Percentiles rank a stretch among this genome's conserved stretches.
These are phyloP conservation scores for Clarkia xantiana DNA, from an alignment of 345 rosid genomes.

Conservation along the genomic window DNA sequence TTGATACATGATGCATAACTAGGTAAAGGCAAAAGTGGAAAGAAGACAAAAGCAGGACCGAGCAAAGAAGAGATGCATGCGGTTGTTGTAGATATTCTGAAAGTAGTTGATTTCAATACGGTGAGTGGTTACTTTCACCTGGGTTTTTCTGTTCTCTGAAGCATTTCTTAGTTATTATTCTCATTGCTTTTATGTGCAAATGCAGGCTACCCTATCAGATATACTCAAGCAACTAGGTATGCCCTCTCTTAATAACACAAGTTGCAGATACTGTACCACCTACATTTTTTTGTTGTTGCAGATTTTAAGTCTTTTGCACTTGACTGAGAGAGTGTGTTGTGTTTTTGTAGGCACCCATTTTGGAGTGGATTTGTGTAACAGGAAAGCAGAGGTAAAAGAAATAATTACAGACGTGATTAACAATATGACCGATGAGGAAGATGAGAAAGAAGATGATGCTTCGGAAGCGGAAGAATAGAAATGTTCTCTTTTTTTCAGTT, in stretches of 20 bases:
- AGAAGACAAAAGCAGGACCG: conserved; percentile 60
- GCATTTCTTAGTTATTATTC: not conserved
- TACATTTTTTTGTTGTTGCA: too few relatives aligned
- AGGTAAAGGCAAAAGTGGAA: conserved; percentile 52
- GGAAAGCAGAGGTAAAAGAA: conserved; percentile 88
- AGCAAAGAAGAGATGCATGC: conserved; percentile 78
- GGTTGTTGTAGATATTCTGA: conserved; percentile 67
- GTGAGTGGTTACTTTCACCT: conserved; percentile 27
- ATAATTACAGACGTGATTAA: conserved; percentile 81
- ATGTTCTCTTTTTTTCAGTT: conserved; percentile 4
- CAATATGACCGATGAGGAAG: conserved; percentile 81
- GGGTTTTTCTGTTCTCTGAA: not conserved
- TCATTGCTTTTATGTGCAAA: not conserved
- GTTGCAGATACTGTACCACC: not conserved
- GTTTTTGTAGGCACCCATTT: conserved; percentile 50
- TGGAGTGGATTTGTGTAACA: conserved; percentile 48
- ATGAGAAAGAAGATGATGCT: conserved; percentile 34
- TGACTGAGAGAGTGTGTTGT: conserved; percentile 2
- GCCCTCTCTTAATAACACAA: conserved; percentile 4
- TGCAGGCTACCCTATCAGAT: conserved; percentile 89
- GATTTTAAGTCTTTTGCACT: conserved; percentile 1
- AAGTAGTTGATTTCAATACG: conserved; percentile 93
- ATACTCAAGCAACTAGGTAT: conserved; percentile 74
- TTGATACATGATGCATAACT: not conserved
- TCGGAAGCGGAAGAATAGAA: conserved; percentile 23